Evolutionary conservation across 1,139 yeast species (phyloP).

Genomic region (Protomyces inouyei): DNA sequence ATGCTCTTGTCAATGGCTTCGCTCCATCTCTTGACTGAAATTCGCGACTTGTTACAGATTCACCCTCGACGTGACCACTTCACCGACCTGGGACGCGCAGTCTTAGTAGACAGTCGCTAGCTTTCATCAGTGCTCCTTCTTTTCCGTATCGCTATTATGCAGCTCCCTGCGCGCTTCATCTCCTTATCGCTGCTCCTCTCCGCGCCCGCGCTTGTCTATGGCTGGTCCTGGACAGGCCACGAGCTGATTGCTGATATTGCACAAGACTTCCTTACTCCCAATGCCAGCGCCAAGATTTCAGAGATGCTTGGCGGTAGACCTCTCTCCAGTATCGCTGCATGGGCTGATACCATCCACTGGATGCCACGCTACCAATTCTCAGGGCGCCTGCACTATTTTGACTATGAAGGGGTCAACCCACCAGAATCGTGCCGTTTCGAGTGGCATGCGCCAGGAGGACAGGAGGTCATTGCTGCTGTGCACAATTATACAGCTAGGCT

Average conservation of each 20-base stretch:
- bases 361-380: constrained; percentile 5
- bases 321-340: constrained; percentile 28
- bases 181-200: background rate
- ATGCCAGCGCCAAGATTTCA: constrained; percentile 21
- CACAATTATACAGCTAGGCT: constrained; percentile 17
- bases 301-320: constrained; percentile 36
- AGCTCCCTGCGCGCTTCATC: too few relatives aligned
- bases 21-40: too few relatives aligned
- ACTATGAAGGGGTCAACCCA: constrained; percentile 4
- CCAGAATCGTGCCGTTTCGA: constrained; percentile 7
- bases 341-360: constrained; percentile 26
- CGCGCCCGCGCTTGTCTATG: background rate
- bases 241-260: constrained; percentile 19
- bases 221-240: constrained; percentile 21
- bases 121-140: too few relatives aligned
- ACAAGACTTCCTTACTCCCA: constrained; percentile 1
- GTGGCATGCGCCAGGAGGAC: constrained; percentile 23
- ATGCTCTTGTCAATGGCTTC: too few relatives aligned
- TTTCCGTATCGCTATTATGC: too few relatives aligned
- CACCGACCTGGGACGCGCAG: too few relatives aligned
- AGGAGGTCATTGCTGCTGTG: constrained; percentile 21
- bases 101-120: too few relatives aligned
- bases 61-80: too few relatives aligned
- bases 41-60: too few relatives aligned
- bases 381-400: constrained; percentile 11